Base-by-base conservation (phyloP, 352 stramenopile genomes). In the Stramenopiles sp. region DNA sequence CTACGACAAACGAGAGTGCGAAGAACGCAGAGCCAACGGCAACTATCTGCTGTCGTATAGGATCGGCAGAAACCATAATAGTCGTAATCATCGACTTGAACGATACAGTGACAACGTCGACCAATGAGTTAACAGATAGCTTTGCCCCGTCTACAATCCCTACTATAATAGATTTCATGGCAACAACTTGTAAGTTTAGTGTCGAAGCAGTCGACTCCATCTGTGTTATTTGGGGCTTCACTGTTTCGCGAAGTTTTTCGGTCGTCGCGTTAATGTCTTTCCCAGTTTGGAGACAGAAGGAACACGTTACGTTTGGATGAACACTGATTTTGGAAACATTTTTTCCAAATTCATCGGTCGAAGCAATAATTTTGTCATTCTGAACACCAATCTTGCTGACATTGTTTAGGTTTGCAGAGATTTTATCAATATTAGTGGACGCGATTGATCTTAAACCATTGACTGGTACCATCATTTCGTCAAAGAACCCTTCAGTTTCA, bases 281-380 rank as follows among this genome's bases (percentile, higher is more conserved):
- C 6, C 31, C 53, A 71, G 35, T 33, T 35, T 33, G 4, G 4
- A 35, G 53, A 71, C 53, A 71, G 12, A 71, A 71, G 12, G 53
- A 2, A 71, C 53, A 71, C 2, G 53, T 71, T 35, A 35, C 33
- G 35, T 71, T 71, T 71, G 53, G 53, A 71, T 71, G 53, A 71
- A 71, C 53, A 71, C 35, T 71, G 2, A 71, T 71, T 6, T 2
- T 6, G 6, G 31, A 31, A 2, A 71, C 53, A 6, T 71, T 33
- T 4, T 33, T 71, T 6, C 31, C 33, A 71, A 35, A 71, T 35
- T 71, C 35, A 35, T 71, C 31, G 35, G 35, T 35, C 53, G 35
- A 6, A 4, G 2, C 53, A 6, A 71, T 71, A 4, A 71, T 6
- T 71, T 71, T 33, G 53, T 71, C 53, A 2, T 31, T 2, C 33